phyloP scores from a whole-genome alignment of 345 rosid species.

The Salix arbutifolia region DNA sequence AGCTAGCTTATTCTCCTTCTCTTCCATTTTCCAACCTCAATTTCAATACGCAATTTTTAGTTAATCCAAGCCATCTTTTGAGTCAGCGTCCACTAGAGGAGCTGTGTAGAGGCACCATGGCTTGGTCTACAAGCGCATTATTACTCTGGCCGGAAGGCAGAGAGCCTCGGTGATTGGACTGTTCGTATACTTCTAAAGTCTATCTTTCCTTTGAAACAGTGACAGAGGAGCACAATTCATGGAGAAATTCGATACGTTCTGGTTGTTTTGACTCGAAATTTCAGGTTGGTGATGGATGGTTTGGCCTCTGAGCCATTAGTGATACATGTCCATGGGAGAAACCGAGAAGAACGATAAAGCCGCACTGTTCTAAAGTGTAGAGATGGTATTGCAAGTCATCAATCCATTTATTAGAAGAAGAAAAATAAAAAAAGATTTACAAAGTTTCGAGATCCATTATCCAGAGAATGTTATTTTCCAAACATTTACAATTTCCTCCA shows the following conservation, averaged over 20 bases:
- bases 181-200: neutral
- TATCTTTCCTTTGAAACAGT: neutral
- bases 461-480: neutral
- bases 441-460: neutral
- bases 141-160: neutral
- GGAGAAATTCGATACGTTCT: neutral
- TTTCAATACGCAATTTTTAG: slow-evolving; percentile 10
- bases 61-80: neutral
- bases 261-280: neutral
- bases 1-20: neutral
- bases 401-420: neutral
- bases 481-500: neutral
- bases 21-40: neutral
- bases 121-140: too few relatives aligned
- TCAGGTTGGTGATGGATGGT: neutral
- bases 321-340: neutral
- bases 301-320: neutral
- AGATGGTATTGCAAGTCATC: neutral
- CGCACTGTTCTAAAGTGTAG: neutral
- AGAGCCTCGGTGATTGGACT: neutral
- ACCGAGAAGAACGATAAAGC: neutral
- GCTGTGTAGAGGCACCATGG: neutral
- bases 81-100: slow-evolving; percentile 11
- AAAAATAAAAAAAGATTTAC: neutral
- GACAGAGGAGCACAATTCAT: neutral